phyloP scores from a whole-genome alignment of 2,329 filamentous ascomycete species.

The Clonostachys rhizophaga region DNA sequence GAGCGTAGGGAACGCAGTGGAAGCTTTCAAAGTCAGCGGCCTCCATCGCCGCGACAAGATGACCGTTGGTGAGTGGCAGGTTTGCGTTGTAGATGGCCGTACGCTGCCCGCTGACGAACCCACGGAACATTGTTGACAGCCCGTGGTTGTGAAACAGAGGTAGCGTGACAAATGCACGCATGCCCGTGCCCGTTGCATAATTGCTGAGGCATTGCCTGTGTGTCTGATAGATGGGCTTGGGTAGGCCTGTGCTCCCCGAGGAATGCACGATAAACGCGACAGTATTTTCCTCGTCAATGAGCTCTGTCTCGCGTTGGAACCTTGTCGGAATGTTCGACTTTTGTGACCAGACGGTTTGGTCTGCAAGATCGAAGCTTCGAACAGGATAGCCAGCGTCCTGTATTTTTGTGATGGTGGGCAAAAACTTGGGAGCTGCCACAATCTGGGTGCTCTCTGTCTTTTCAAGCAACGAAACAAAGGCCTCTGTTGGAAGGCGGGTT shows the following conservation, averaged over 20 bases:
- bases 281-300: slow-evolving; percentile 9
- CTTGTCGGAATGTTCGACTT: slow-evolving; percentile 9
- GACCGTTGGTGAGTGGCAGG: slow-evolving; percentile 46
- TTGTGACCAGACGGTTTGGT: slow-evolving; percentile 3
- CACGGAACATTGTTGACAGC: slow-evolving; percentile 47
- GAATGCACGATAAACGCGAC: slow-evolving; percentile 26
- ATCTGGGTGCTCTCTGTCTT: slow-evolving; percentile 8
- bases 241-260: slow-evolving; percentile 53
- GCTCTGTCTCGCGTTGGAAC: slow-evolving; percentile 7
- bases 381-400: slow-evolving; percentile 5
- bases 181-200: slow-evolving; percentile 27
- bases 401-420: slow-evolving; percentile 2
- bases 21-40: slow-evolving; percentile 40
- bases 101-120: slow-evolving; percentile 42
- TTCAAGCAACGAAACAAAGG: slow-evolving; percentile 7
- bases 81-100: slow-evolving; percentile 50
- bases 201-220: slow-evolving; percentile 45
- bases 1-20: slow-evolving; percentile 57
- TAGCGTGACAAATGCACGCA: slow-evolving; percentile 47
- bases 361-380: slow-evolving; percentile 3
- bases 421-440: slow-evolving; percentile 5
- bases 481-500: slow-evolving; percentile 8
- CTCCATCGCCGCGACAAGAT: slow-evolving; percentile 35
- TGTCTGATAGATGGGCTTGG: slow-evolving; percentile 57
- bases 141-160: slow-evolving; percentile 59